A percentile compares a stretch with the other conserved stretches of the same genome.
Conservation (phyloP, 2,329 filamentous ascomycete species). For the Colletotrichum cuscutae region DNA sequence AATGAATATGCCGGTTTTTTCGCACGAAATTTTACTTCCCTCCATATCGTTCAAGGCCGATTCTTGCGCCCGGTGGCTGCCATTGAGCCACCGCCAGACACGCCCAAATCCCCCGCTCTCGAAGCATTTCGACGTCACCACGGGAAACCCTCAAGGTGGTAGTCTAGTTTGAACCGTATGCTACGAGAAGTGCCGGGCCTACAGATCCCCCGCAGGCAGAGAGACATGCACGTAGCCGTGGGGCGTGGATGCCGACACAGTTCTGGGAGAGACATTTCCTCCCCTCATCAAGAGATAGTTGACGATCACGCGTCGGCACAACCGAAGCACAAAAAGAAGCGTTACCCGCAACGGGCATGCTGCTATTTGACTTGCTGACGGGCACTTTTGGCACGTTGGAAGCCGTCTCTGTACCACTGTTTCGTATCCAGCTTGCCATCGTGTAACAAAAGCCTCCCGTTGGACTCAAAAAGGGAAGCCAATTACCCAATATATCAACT, state of each 20-base stretch:
- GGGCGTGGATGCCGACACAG: not conserved
- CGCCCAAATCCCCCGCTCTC: not conserved
- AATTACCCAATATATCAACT: not conserved
- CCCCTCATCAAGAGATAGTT: not conserved
- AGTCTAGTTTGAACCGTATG: not conserved
- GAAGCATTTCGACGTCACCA: not conserved
- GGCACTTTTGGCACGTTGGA: not conserved
- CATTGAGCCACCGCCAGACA: not conserved
- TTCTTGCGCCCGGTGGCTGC: not conserved
- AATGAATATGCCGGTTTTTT: not conserved
- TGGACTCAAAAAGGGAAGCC: not conserved
- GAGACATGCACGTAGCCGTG: not conserved
- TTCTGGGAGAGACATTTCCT: not conserved
- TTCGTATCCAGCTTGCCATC: not conserved
- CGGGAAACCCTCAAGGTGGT: not conserved
- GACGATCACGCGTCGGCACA: not conserved
- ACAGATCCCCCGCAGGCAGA: not conserved
- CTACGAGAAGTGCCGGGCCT: not conserved
- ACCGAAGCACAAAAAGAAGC: not conserved
- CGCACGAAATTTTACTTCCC: not conserved
- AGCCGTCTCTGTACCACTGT: constrained; percentile 9
- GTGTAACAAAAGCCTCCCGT: not conserved
- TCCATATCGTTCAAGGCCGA: not conserved
- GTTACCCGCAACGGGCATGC: too few relatives aligned
- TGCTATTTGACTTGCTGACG: not conserved